Evolutionary conservation across 352 stramenopile genomes (phyloP), one percentile per base, ranked within the genome.

Genomic region (Albugo laibachii): DNA sequence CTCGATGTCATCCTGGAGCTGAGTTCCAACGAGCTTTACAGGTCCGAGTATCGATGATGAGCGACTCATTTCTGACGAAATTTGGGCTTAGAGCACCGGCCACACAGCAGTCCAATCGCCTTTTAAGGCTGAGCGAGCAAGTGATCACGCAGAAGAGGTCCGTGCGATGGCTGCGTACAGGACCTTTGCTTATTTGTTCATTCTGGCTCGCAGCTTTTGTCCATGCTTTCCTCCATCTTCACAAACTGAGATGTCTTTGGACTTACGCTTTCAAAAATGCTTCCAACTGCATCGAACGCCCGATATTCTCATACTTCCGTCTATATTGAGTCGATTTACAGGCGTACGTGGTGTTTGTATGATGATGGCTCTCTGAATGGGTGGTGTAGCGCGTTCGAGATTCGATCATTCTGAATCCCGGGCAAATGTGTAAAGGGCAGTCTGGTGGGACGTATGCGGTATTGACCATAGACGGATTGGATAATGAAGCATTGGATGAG

Each of bases 241-340:
- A 13, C 71, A 48, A 37, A 66, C 59, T 39, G 72, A 86, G 21
- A 73, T 66, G 0, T 84, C 88, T 38, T 73, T 97, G 45, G 93
- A 98, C 58, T 57, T 97, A 38, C 71, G 80, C 18, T 88, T 95
- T 53, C 80, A 91, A 56, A 74, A 91, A 36, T 62, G 95, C 47
- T 97, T 85, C 53, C 63, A 83, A 52, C 87, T 98, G 44, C 78
- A 89, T 20, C 62, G 84, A 36, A 92, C 76, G 1, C 94, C 94
- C 0, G 94, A 99, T 62, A 64, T 99, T 16, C 59, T 98, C 35
- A 63, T 99, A 45, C 57, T 97, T 15, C 93, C 93, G 21, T 97
- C 91, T 4, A 95, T 93, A 48, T 66, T 99, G 31, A 87, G 85
- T 46, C 78, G 75, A 3, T 91, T 91, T 55, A 85, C 70, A 62